These are phyloP conservation scores for Solanum aculeatissimum DNA, from an alignment of 305 asterid genomes.

Conservation along the genomic window DNA sequence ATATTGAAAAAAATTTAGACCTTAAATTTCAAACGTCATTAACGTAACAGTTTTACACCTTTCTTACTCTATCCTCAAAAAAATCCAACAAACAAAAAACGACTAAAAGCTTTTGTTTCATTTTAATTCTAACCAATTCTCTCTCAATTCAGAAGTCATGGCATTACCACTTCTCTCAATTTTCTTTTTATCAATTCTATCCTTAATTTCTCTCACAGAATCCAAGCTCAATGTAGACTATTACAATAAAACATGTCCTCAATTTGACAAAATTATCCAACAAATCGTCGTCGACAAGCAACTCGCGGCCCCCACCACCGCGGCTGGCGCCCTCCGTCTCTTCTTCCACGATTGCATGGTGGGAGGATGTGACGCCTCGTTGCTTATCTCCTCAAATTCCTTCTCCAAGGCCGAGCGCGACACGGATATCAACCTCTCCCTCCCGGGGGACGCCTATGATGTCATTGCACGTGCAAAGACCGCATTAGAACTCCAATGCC, in stretches of 20 bases:
- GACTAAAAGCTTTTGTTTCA: not conserved
- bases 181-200: constrained; percentile 11
- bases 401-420: constrained; percentile 49
- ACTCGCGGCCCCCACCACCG: constrained; percentile 55
- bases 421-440: constrained; percentile 46
- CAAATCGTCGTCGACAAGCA: constrained; percentile 50
- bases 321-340: constrained; percentile 76
- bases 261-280: constrained; percentile 36
- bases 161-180: constrained; percentile 12
- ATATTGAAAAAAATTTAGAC: not conserved
- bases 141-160: constrained; percentile 19
- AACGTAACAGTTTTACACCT: not conserved
- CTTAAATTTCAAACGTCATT: not conserved
- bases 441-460: constrained; percentile 87
- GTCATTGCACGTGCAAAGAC: constrained; percentile 49
- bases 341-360: constrained; percentile 90
- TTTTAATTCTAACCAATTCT: not conserved
- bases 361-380: constrained; percentile 82
- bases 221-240: constrained; percentile 35
- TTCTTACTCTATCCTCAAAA: not conserved
- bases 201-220: constrained; percentile 14
- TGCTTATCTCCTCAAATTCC: constrained; percentile 51
- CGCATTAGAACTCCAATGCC: constrained; percentile 67
- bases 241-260: constrained; percentile 61
- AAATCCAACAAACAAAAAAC: not conserved